Conservation (phyloP, 192 early-diverging fungal genomes). For the Mortierella hygrophila region DNA sequence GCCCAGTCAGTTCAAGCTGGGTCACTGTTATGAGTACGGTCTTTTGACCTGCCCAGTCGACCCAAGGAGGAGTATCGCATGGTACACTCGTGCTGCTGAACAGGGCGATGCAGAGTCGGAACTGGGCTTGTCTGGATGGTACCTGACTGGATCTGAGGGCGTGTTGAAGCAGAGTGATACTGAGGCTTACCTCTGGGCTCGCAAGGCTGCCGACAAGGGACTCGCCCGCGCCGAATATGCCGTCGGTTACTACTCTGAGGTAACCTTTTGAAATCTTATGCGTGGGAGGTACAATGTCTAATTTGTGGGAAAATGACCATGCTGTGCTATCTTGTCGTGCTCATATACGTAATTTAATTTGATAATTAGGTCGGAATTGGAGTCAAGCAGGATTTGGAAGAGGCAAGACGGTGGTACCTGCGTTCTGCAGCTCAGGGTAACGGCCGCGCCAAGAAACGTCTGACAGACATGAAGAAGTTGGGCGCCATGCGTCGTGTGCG, state of each 20-base stretch:
- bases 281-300: background rate
- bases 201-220: conserved; percentile 95
- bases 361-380: conserved; percentile 79
- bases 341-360: background rate
- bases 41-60: conserved; percentile 87
- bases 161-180: conserved; percentile 90
- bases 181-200: conserved; percentile 98
- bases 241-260: conserved; percentile 95
- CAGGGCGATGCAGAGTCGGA: conserved; percentile 92
- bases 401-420: conserved; percentile 92
- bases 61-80: conserved; percentile 91
- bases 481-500: conserved; percentile 54
- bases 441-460: conserved; percentile 82
- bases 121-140: conserved; percentile 97
- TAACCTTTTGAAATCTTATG: background rate
- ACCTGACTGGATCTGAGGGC: conserved; percentile 93
- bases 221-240: conserved; percentile 97
- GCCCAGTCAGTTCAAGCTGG: conserved; percentile 92
- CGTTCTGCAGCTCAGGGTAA: conserved; percentile 81
- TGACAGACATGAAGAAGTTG: conserved; percentile 86
- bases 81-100: conserved; percentile 96
- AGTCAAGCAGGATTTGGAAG: conserved; percentile 78
- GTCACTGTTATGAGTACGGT: conserved; percentile 96
- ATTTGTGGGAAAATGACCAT: background rate
- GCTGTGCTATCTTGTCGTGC: background rate